phyloP scores from a whole-genome alignment of 2,329 filamentous ascomycete genomes.

The Alternaria rosae region DNA sequence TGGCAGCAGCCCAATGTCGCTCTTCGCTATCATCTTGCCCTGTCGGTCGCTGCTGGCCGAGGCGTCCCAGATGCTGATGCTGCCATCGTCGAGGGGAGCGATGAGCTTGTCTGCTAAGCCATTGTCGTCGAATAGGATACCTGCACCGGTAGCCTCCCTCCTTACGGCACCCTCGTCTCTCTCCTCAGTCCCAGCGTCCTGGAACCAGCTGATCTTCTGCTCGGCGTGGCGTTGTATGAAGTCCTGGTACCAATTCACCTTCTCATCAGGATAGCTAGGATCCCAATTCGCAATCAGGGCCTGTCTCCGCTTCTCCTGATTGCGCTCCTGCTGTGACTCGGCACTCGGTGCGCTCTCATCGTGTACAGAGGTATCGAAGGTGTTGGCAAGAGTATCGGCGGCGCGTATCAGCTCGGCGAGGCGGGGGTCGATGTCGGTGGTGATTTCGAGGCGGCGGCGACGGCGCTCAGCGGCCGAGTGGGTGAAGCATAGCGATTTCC shows the following conservation, averaged over 20 bases:
- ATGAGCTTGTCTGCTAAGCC: constrained; percentile 68
- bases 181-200: constrained; percentile 61
- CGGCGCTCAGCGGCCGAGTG: constrained; percentile 72
- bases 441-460: constrained; percentile 52
- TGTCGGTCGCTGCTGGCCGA: constrained; percentile 61
- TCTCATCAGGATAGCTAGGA: constrained; percentile 74
- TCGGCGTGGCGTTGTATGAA: constrained; percentile 83
- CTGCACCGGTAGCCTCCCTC: constrained; percentile 76
- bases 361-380: constrained; percentile 33
- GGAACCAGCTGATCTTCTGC: constrained; percentile 78
- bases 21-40: constrained; percentile 71
- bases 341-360: constrained; percentile 39
- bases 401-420: constrained; percentile 54
- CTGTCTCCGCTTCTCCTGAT: constrained; percentile 52
- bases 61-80: constrained; percentile 82
- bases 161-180: constrained; percentile 49
- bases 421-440: constrained; percentile 50
- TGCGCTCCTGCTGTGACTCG: constrained; percentile 39
- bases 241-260: constrained; percentile 84
- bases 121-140: constrained; percentile 65
- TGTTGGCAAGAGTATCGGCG: constrained; percentile 43
- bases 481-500: constrained; percentile 78
- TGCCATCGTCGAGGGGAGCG: constrained; percentile 84
- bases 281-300: constrained; percentile 83
- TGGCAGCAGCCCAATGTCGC: constrained; percentile 71